Evolutionary conservation across 176 grass and related monocot genomes (phyloP), one percentile per base, ranked within the genome.

Genomic region (Metroxylon sagu): DNA sequence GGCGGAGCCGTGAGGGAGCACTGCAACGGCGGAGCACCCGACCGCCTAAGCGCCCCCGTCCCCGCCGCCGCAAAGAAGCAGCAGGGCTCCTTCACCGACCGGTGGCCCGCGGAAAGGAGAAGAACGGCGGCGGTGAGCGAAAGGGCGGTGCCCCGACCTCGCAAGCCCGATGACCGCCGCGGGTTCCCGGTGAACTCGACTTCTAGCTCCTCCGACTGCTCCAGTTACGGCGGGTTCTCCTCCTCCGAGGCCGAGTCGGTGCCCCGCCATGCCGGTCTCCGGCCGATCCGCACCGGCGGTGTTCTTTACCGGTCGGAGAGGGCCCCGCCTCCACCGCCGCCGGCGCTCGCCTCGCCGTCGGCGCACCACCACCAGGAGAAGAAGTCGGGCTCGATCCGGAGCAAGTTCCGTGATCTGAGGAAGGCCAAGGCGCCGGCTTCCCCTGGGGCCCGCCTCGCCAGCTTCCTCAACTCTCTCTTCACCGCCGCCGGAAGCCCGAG

Each of bases 161-260:
- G 51, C 50, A 6, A 28, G 26, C 52, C 29, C 15, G 26, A 43
- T 10, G 16, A 28, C 65, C 49, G 51, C 51, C 51, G 19, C 26
- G 8, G 35, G 10, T 43, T 43, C 35, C 31, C 10, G 35, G 10
- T 14, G 35, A 43, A 43, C 65, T 73, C 82, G 62, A 99, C 85
- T 50, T 99, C 94, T 0, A 99, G 94, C 82, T 99, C 94, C 2
- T 99, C 94, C 15, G 94, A 99, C 14, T 74, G 82, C 55, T 99
- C 94, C 57, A 99, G 94, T 71, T 93, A 93, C 58, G 88, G 88
- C 18, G 94, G 88, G 0, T 99, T 99, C 76, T 99, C 94, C 2
- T 99, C 94, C 0, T 99, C 94, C 0, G 94, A 99, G 62, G 84
- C 88, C 4, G 94, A 99, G 67, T 93, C 88, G 16, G 66, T 43